Conservation (phyloP, 345 rosid species). For the Streptanthus diversifolius region DNA sequence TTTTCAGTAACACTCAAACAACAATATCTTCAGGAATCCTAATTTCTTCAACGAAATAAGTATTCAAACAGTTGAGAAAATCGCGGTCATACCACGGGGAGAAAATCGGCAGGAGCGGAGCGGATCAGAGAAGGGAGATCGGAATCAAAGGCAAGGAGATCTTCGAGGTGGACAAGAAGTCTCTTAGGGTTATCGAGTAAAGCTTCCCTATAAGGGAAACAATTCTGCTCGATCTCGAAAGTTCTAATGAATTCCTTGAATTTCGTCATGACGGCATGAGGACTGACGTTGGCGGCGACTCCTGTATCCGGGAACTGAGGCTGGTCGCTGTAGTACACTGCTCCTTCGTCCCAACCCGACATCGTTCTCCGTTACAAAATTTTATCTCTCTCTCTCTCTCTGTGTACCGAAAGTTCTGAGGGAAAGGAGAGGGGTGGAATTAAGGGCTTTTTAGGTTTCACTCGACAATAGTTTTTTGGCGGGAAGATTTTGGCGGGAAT, state of each 20-base stretch:
- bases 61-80: neutral
- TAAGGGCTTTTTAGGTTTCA: slow-evolving; percentile 3
- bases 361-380: slow-evolving; percentile 31
- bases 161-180: slow-evolving; percentile 70
- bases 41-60: neutral
- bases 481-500: slow-evolving; percentile 33
- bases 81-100: slow-evolving; percentile 53
- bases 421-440: neutral
- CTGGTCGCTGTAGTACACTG: slow-evolving; percentile 88
- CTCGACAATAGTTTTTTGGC: slow-evolving; percentile 12
- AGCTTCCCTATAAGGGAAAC: slow-evolving; percentile 81
- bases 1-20: neutral
- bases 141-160: slow-evolving; percentile 72
- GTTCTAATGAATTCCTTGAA: slow-evolving; percentile 87
- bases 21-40: no score
- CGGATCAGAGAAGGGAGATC: slow-evolving; percentile 82
- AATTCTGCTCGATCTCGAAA: slow-evolving; percentile 66
- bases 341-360: slow-evolving; percentile 97
- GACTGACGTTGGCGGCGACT: slow-evolving; percentile 45
- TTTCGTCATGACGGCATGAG: slow-evolving; percentile 68
- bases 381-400: neutral
- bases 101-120: slow-evolving; percentile 70
- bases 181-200: slow-evolving; percentile 69
- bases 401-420: neutral
- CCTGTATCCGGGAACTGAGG: slow-evolving; percentile 77